A percentile compares a stretch with the other conserved stretches of the same genome.
phyloP scores from a whole-genome alignment of 306 rosid genomes.

The Macrotyloma uniflorum region DNA sequence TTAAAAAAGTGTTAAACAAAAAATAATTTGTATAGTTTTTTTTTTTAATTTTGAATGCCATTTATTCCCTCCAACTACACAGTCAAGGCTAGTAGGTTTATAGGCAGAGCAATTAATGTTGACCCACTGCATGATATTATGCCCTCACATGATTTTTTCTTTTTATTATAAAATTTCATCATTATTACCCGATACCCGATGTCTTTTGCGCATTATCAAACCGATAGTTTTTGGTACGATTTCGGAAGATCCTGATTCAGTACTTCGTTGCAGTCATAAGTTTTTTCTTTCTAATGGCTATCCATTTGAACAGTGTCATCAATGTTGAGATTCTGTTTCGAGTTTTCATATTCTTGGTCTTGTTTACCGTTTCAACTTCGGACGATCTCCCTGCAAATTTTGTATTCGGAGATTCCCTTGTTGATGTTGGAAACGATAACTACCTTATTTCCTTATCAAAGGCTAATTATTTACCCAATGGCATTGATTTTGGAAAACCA shows the following conservation, averaged over 20 bases:
- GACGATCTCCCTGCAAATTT: conserved; percentile 53
- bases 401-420: conserved; percentile 78
- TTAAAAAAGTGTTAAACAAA: too few species aligned
- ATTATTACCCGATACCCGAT: background rate
- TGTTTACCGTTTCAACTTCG: conserved; percentile 45
- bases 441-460: conserved; percentile 57
- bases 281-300: conserved; percentile 41
- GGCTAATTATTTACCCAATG: conserved; percentile 63
- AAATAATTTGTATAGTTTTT: too few species aligned
- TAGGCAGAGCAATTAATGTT: conserved; percentile 44
- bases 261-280: background rate
- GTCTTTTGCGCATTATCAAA: conserved; percentile 31
- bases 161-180: conserved; percentile 2
- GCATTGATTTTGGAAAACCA: conserved; percentile 73
- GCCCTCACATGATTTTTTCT: background rate
- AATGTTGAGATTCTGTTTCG: conserved; percentile 23
- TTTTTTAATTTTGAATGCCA: too few species aligned
- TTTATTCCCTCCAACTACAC: conserved; percentile 33
- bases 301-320: conserved; percentile 29
- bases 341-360: conserved; percentile 18
- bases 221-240: conserved; percentile 24
- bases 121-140: background rate
- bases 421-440: conserved; percentile 76
- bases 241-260: background rate
- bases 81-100: conserved; percentile 18